Base-by-base conservation (phyloP, 176 grass and related monocot species). In the Avena eriantha region DNA sequence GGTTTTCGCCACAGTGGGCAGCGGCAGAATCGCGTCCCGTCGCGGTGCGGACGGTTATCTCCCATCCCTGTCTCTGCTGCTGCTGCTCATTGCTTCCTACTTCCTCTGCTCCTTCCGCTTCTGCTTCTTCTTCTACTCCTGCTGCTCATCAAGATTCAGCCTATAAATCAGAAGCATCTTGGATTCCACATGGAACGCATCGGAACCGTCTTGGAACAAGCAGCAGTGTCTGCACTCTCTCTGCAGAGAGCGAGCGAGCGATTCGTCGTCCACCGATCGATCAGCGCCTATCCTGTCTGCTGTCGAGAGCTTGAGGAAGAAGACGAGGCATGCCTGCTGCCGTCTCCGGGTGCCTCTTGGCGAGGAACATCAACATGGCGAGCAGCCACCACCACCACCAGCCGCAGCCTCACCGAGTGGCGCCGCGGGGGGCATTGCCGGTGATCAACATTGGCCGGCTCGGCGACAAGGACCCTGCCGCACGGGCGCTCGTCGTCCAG, bases 391-490 rank as follows among this genome's bases (percentile, higher is more conserved):
- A 0, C 21, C 8, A 1, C 4, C 33, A 2, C 29, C 36, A 50
- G 31, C 58, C 1, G 4, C 31, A 0, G 14, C 8, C 1, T 4
- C 22, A 2, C 29, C 46, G 16, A 2, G 10, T 4, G n/a, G 4
- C 23, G 31, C 5, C 65, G 2, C 14, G 3, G 31, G 46, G 3
- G 43, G 46, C 70, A 48, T 29, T 89, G 75, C 90, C 91, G 0
- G 83, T 93, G 35, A 89, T 95, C 86, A 90, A 93, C 67, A 69
- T 93, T 53, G 39, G 39, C 18, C 59, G 55, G 69, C 86, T 92
- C 53, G 12, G 39, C 11, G 46, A 84, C 31, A 56, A 81, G 45
- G 46, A 76, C 48, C 87, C 69, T 7, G 82, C 77, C 36, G 48
- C 82, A 0, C 49, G 88, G 75, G 89, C 80, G 80, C 73, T 82